Evolutionary conservation across 176 grass and related monocot genomes (phyloP).

Genomic region (Sorghum bicolor): Sorghum_bicolor_NCBIv3 NC_012878.2:51811001-51811500

Average conservation of each 20-base stretch:
- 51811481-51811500: background rate
- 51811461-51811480: background rate
- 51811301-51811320: background rate
- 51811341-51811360: conserved; percentile 4
- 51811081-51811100: background rate
- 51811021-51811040: conserved; percentile 37
- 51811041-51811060: background rate
- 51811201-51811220: conserved; percentile 14
- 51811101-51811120: conserved; percentile 10
- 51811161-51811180: conserved; percentile 22
- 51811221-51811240: conserved; percentile 45
- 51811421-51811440: background rate
- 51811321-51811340: background rate
- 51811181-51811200: conserved; percentile 13
- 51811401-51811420: background rate
- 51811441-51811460: background rate
- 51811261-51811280: conserved; percentile 5
- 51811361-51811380: background rate
- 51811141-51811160: background rate
- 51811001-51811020: conserved; percentile 60
- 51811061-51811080: background rate
- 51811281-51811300: background rate
- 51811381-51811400: background rate
- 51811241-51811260: conserved; percentile 19
- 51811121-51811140: conserved; percentile 28